A percentile compares a stretch with the other conserved stretches of the same genome.
Conservation (phyloP, 306 rosid genomes). For the Rosa lucieae region DNA sequence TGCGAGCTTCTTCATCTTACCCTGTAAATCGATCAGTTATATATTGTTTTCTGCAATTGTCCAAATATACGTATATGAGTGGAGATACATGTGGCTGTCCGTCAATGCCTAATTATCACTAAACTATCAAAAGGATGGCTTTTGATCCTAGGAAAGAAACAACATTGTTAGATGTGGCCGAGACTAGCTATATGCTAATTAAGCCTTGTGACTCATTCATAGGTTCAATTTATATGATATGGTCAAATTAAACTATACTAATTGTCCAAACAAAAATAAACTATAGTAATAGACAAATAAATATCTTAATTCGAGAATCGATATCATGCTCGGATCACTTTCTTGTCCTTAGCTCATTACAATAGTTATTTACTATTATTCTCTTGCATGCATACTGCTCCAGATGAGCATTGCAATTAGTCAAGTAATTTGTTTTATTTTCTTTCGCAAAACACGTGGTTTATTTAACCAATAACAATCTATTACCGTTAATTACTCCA, state of each 20-base stretch:
- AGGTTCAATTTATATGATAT: background rate
- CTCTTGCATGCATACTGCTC: background rate
- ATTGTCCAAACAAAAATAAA: background rate
- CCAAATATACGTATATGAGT: background rate
- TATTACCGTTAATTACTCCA: background rate
- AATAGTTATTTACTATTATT: background rate
- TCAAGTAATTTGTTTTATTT: background rate
- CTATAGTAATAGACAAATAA: background rate
- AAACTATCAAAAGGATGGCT: background rate
- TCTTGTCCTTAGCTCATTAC: background rate
- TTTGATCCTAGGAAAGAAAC: constrained; percentile 13
- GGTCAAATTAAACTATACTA: no score
- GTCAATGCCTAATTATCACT: background rate
- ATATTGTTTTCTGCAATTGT: background rate
- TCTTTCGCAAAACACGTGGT: background rate
- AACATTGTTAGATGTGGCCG: constrained; percentile 14
- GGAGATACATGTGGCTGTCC: background rate
- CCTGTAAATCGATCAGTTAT: no score
- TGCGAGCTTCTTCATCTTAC: background rate
- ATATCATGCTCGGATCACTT: background rate
- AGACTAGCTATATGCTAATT: background rate
- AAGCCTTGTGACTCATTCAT: background rate
- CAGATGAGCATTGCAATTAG: background rate
- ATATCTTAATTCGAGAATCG: background rate
- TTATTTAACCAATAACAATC: background rate